Evolutionary conservation across 179 eudicot genomes (phyloP), one percentile per base, ranked within the genome.

Genomic region (Silene noctiflora): DNA sequence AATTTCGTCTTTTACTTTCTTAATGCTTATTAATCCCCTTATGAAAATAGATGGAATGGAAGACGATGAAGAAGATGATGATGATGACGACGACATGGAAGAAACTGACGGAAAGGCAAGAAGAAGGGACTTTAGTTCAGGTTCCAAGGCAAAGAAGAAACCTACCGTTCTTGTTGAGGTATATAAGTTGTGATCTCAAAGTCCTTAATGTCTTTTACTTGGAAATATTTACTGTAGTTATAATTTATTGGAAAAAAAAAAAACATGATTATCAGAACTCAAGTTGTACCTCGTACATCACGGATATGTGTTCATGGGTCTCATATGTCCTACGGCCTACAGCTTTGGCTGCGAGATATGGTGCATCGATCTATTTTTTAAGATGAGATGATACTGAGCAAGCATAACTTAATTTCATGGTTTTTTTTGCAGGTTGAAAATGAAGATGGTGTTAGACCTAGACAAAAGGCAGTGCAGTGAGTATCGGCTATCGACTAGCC

Each of bases 141-240:
- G 80, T 46, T 70, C 86, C 81, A 85, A 86, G 81, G 73, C 77
- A 16, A 90, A 84, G 87, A 90, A 87, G 85, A 91, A 86, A 83
- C 67, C 79, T n/a, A 84, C 75, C 78, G 96, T 91, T 27, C 87
- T 79, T 44, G 96, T 91, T 58, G 96, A 91, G 95, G 95, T 90
- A 82, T 73, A 25, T 31, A 0, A 42, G n/a, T n/a, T 55, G 8
- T 21, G 44, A 22, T 42, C 25, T 70, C 10, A 33, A 46, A 25
- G 2, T 64, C 16, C 25, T 69, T 3, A 42, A n/a, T 35, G 3
- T 72, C 16, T 35, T 73, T 21, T 46, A 10, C 65, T 46, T 12
- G 24, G 72, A 72, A 25, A 48, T 6, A 35, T 21, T 25, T 77
- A 11, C 73, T 59, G 2, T 24, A 25, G 4, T n/a, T 27, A 59